phyloP scores from a whole-genome alignment of 2,329 filamentous ascomycete species.

The Dactylonectria macrodidyma region DNA sequence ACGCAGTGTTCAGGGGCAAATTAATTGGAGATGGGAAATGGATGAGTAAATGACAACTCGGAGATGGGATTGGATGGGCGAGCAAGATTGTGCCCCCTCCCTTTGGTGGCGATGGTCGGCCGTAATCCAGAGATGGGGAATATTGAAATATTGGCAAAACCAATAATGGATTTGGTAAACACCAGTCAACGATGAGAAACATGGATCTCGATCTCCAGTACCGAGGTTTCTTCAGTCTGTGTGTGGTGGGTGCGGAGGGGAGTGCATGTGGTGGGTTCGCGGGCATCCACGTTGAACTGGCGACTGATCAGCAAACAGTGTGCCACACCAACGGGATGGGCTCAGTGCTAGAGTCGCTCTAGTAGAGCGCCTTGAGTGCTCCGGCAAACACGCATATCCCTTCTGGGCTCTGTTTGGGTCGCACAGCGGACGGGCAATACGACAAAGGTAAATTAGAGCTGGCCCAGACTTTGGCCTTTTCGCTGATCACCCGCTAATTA shows the following conservation, averaged over 20 bases:
- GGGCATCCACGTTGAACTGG: neutral
- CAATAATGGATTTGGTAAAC: neutral
- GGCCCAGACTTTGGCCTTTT: neutral
- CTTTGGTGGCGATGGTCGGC: slow-evolving; percentile 2
- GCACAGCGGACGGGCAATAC: slow-evolving; percentile 12
- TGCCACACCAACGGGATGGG: too few relatives aligned
- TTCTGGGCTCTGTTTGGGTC: slow-evolving; percentile 17
- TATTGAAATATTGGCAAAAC: neutral
- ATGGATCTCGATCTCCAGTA: slow-evolving; percentile 23
- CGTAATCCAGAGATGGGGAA: neutral
- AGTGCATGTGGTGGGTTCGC: neutral
- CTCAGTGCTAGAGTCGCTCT: too few relatives aligned
- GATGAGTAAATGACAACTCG: slow-evolving; percentile 6
- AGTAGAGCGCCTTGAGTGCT: neutral
- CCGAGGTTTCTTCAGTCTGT: slow-evolving; percentile 17
- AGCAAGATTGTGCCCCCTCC: slow-evolving; percentile 6
- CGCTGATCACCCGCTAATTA: slow-evolving; percentile 4
- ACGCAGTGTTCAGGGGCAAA: slow-evolving; percentile 25
- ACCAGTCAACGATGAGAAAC: slow-evolving; percentile 24
- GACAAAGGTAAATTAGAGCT: neutral
- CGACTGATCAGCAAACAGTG: neutral
- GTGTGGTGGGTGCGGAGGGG: neutral
- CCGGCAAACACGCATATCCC: neutral
- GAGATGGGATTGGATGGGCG: slow-evolving; percentile 17
- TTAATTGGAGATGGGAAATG: slow-evolving; percentile 26